These are phyloP conservation scores for Yarrowia porcina DNA, from an alignment of 805 yeast genomes.

Conservation along the genomic window DNA sequence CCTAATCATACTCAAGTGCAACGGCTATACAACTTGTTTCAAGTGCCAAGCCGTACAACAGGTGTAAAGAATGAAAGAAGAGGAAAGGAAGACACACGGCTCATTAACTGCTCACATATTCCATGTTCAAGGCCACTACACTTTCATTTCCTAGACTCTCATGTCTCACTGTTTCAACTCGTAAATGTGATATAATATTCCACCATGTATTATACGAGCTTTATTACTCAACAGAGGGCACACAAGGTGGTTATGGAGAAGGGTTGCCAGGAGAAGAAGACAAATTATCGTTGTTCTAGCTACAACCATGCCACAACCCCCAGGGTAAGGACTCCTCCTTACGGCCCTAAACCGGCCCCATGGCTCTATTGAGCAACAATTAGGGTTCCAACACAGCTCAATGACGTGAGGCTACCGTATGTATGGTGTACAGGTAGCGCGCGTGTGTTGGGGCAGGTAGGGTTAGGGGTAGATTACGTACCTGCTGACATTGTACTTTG, in stretches of 20 bases:
- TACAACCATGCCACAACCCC: too few relatives aligned
- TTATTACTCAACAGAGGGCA: not conserved
- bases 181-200: not conserved
- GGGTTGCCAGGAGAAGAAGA: too few relatives aligned
- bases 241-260: too few relatives aligned
- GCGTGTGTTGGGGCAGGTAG: slow-evolving; percentile 5
- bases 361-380: not conserved
- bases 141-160: not conserved
- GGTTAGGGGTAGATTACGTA: not conserved
- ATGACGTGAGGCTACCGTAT: not conserved
- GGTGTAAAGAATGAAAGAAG: too few relatives aligned
- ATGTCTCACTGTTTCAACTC: not conserved
- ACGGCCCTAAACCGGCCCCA: too few relatives aligned
- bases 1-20: too few relatives aligned
- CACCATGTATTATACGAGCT: not conserved
- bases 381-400: not conserved
- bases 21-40: not conserved
- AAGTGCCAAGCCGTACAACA: not conserved
- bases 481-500: slow-evolving; percentile 11
- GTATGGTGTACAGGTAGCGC: not conserved
- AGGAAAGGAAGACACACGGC: too few relatives aligned
- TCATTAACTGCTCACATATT: not conserved
- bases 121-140: not conserved
- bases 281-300: too few relatives aligned
- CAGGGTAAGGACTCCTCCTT: too few relatives aligned